phyloP scores from a whole-genome alignment of 129 eudicot species.

The Artemisia argyi region DNA sequence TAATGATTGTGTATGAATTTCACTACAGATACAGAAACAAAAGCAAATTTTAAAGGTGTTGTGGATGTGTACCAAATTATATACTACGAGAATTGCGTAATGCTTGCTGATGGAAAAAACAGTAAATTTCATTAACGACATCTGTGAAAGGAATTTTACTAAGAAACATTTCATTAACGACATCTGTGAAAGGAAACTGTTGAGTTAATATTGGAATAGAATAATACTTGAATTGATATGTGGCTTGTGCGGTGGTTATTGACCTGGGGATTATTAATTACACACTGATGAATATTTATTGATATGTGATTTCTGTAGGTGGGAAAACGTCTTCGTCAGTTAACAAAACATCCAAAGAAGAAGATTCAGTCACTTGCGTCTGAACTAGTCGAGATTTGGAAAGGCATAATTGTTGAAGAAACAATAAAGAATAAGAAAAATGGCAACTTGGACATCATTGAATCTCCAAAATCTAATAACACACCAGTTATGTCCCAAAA shows the following conservation, averaged over 20 bases:
- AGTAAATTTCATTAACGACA: background rate
- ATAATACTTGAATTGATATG: background rate
- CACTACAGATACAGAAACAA: background rate
- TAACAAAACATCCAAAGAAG: constrained; percentile 78
- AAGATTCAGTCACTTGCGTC: constrained; percentile 69
- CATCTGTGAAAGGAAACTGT: background rate
- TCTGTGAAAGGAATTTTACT: background rate
- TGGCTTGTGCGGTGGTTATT: background rate
- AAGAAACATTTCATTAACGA: background rate
- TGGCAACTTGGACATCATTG: constrained; percentile 36
- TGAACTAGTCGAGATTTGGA: constrained; percentile 74
- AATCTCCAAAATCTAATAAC: constrained; percentile 37
- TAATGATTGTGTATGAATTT: constrained; percentile 4
- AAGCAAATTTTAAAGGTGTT: background rate
- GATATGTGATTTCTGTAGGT: constrained; percentile 43
- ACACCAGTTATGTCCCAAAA: constrained; percentile 20
- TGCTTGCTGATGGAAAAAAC: too few relatives aligned
- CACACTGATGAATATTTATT: background rate
- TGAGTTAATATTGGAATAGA: background rate
- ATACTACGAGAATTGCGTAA: too few relatives aligned
- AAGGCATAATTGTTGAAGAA: constrained; percentile 66
- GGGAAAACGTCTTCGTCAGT: constrained; percentile 75
- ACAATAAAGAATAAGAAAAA: constrained; percentile 56
- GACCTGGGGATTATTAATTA: background rate
- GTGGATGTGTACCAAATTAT: background rate